Base-by-base conservation (phyloP, 306 rosid species). In the Castanospermum australe region DNA sequence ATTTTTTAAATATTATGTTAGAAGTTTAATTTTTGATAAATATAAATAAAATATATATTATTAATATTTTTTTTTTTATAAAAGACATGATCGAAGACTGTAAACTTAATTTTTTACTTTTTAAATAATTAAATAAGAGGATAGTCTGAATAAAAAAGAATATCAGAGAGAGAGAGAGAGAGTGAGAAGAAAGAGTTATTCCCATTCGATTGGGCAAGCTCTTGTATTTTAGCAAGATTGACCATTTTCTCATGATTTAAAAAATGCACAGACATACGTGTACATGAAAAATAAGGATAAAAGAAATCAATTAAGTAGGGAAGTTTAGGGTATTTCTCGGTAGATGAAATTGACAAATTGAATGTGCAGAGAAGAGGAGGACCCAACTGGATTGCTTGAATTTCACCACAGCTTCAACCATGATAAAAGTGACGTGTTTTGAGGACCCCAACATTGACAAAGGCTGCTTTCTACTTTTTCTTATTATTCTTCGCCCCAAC, bases 381-480 rank as follows among this genome's bases (percentile, higher is more conserved):
- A 55, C 88, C 90, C 90, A 67, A 35, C 44, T 78, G 65, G 89
- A 88, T 90, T 90, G 90, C 92, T 79, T 90, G 88, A 89, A 76
- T 82, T 88, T 90, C 92, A 90, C 88, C 92, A 45, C 90, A 88
- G 59, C 69, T 63, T 75, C 12, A 5, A 76, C 47, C 39, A 62
- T 50, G 80, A 63, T 76, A 81, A 76, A 68, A 75, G 81, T 61
- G 64, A 32, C 75, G 61, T 45, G 20, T 47, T 75, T 75, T 57
- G 36, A 71, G 79, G 80, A 84, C 90, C 87, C 78, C 80, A 39
- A 38, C 2, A n/a, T n/a, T n/a, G n/a, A n/a, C n/a, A n/a, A n/a
- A n/a, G n/a, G 2, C 38, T 0, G 50, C 71, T 36, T 71, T 70
- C 60, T 65, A 28, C 17, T 17, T 32, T 63, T 71, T 32, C 20